These are phyloP conservation scores for Boletus subcaerulescens DNA, from an alignment of 768 basidiomycete genomes.

Conservation along the genomic window DNA sequence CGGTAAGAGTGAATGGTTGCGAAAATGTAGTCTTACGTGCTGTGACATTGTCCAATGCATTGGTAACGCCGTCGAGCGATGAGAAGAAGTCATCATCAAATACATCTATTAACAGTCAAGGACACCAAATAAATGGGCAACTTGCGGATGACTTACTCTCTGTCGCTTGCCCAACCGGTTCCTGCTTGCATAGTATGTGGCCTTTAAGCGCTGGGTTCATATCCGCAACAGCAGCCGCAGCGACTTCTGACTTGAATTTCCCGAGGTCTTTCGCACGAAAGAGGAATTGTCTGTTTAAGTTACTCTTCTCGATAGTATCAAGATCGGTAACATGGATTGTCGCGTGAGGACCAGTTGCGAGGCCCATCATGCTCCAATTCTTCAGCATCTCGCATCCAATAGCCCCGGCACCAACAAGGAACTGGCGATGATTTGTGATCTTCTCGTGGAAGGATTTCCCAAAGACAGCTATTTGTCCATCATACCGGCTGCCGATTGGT, in stretches of 20 bases:
- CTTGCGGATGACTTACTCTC: slow-evolving; percentile 63
- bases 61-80: slow-evolving; percentile 88
- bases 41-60: slow-evolving; percentile 95
- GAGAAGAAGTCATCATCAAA: slow-evolving; percentile 90
- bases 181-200: slow-evolving; percentile 86
- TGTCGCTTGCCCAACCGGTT: slow-evolving; percentile 88
- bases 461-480: slow-evolving; percentile 94
- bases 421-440: slow-evolving; percentile 85
- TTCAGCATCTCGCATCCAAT: slow-evolving; percentile 99
- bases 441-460: slow-evolving; percentile 91
- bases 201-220: slow-evolving; percentile 93
- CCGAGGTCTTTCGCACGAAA: slow-evolving; percentile 96
- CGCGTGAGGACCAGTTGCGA: slow-evolving; percentile 77
- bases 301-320: slow-evolving; percentile 99
- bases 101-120: slow-evolving; percentile 51
- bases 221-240: slow-evolving; percentile 83
- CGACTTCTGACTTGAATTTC: slow-evolving; percentile 95
- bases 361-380: slow-evolving; percentile 99
- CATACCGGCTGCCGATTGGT: slow-evolving; percentile 82
- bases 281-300: slow-evolving; percentile 96
- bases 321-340: slow-evolving; percentile 92
- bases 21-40: slow-evolving; percentile 61
- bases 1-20: not conserved
- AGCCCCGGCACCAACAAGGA: slow-evolving; percentile 97
- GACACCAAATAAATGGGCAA: not conserved